These are phyloP conservation scores for Zelonia costaricensis DNA, from an alignment of 208 protist genomes.

Conservation along the genomic window DNA sequence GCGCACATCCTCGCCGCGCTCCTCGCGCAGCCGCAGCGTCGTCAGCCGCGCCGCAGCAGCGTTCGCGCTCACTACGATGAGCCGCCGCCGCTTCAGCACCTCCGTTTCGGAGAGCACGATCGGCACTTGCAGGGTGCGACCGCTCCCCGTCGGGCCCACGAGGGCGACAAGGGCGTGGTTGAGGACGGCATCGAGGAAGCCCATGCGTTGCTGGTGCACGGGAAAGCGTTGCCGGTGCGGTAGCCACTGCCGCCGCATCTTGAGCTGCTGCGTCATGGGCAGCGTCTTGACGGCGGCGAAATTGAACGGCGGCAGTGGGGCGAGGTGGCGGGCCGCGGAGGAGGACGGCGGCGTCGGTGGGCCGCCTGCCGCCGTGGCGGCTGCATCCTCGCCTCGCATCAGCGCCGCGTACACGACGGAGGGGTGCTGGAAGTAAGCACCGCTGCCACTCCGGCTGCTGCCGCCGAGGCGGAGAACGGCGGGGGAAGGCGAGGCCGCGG, in stretches of 20 bases:
- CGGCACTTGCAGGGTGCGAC: constrained; percentile 77
- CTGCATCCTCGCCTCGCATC: constrained; percentile 22
- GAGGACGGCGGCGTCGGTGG: neutral
- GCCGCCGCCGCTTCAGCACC: constrained; percentile 68
- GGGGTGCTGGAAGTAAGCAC: constrained; percentile 13
- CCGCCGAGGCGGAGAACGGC: too few relatives aligned
- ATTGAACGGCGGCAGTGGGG: constrained; percentile 67
- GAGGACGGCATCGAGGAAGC: constrained; percentile 69
- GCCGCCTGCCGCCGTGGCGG: neutral
- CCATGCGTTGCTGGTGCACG: constrained; percentile 72
- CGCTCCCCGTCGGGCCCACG: constrained; percentile 54
- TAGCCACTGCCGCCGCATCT: constrained; percentile 78
- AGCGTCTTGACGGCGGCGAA: constrained; percentile 37
- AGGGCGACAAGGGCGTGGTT: constrained; percentile 62
- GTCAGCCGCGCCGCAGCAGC: constrained; percentile 59
- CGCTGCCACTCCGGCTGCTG: too few relatives aligned
- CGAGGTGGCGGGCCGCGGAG: constrained; percentile 44
- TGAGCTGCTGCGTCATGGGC: constrained; percentile 81
- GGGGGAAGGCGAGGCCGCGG: constrained; percentile 3
- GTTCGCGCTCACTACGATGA: constrained; percentile 73
- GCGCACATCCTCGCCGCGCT: constrained; percentile 74
- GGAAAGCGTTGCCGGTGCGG: constrained; percentile 83
- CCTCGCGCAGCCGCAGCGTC: constrained; percentile 71
- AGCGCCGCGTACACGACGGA: constrained; percentile 28
- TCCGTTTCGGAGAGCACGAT: constrained; percentile 86